phyloP scores from a whole-genome alignment of 2,329 filamentous ascomycete genomes.

The Colletotrichum eremochloae region DNA sequence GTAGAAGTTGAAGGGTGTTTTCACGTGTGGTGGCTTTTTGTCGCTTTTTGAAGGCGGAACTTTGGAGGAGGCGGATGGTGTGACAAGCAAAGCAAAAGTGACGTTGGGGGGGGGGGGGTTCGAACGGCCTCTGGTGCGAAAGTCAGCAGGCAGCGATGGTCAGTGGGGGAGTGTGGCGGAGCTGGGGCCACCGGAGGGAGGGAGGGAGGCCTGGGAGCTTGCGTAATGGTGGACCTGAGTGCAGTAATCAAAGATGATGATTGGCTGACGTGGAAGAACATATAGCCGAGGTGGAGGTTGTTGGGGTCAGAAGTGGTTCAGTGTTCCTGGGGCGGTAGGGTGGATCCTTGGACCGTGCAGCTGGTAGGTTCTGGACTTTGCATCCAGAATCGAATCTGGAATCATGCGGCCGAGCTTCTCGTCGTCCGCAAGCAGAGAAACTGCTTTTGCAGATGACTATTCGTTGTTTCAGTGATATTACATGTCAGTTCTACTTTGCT shows the following conservation, averaged over 20 bases:
- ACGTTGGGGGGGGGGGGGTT: constrained; percentile 17
- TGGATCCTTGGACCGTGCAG: neutral
- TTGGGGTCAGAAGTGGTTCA: neutral
- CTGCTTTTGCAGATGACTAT: neutral
- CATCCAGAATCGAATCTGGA: neutral
- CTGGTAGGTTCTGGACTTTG: constrained; percentile 1
- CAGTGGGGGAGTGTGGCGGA: constrained; percentile 28
- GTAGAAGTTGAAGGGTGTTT: neutral
- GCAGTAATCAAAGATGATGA: neutral
- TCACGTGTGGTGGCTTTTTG: neutral
- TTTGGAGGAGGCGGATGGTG: neutral
- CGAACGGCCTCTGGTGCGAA: constrained; percentile 7
- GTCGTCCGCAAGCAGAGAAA: neutral
- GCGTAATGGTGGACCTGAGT: constrained; percentile 25
- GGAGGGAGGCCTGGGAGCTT: constrained; percentile 24
- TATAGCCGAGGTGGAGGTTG: constrained; percentile 16
- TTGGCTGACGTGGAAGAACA: constrained; percentile 20
- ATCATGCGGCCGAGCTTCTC: neutral
- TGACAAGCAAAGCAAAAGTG: constrained; percentile 17
- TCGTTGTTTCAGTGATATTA: no score
- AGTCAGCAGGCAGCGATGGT: constrained; percentile 30
- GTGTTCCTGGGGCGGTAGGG: neutral
- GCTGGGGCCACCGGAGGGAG: neutral
- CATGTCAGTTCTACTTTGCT: neutral
- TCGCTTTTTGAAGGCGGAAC: neutral